These are phyloP conservation scores for Colletotrichum theobromicola DNA, from an alignment of 2,329 filamentous ascomycete genomes.

Conservation along the genomic window DNA sequence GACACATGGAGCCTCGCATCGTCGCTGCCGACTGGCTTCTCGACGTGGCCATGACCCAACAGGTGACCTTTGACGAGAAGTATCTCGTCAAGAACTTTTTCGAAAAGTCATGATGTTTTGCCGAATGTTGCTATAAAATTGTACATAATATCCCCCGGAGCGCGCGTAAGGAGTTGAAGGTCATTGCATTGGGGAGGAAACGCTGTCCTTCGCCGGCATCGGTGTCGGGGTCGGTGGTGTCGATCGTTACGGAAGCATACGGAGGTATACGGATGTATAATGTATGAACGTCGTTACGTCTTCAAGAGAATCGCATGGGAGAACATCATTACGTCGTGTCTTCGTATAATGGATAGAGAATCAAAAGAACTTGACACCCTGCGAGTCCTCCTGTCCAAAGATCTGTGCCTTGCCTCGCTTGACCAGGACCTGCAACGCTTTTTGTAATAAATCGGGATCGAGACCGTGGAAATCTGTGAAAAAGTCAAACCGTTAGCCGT, in stretches of 20 bases:
- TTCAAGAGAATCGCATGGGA: not conserved
- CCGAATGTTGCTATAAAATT: not conserved
- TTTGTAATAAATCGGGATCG: slow-evolving; percentile 80
- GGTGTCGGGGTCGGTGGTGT: not conserved
- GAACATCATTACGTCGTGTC: not conserved
- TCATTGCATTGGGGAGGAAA: not conserved
- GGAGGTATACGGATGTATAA: not conserved
- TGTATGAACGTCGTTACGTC: not conserved
- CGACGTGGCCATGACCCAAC: slow-evolving; percentile 87
- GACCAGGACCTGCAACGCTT: slow-evolving; percentile 79
- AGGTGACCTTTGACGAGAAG: slow-evolving; percentile 69
- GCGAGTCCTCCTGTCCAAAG: slow-evolving; percentile 86
- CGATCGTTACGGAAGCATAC: not conserved
- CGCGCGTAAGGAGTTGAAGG: not conserved
- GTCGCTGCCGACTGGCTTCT: slow-evolving; percentile 90
- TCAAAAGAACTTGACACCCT: slow-evolving; percentile 97
- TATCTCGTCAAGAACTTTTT: slow-evolving; percentile 60
- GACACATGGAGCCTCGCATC: slow-evolving; percentile 80
- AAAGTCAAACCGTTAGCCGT: slow-evolving; percentile 18
- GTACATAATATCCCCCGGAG: not conserved
- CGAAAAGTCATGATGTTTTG: slow-evolving; percentile 10
- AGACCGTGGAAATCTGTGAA: slow-evolving; percentile 84
- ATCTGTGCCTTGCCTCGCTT: slow-evolving; percentile 93
- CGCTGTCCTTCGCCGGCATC: not conserved
- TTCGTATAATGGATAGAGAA: not conserved